These are phyloP conservation scores for Inga leiocalycina DNA, from an alignment of 306 rosid genomes.

Conservation along the genomic window DNA sequence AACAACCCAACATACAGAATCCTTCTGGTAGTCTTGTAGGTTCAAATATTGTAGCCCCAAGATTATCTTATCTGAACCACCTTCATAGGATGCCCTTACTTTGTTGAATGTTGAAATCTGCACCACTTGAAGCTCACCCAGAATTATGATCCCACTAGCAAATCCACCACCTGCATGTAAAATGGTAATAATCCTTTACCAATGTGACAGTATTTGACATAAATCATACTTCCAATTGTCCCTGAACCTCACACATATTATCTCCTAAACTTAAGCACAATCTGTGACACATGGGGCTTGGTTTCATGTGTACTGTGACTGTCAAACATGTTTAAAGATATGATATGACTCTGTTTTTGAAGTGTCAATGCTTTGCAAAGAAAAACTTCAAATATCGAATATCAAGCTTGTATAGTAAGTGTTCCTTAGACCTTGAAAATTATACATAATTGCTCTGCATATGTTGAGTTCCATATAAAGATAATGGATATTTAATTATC, in stretches of 20 bases:
- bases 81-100: background rate
- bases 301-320: background rate
- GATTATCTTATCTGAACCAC: background rate
- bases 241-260: too few relatives aligned
- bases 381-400: too few relatives aligned
- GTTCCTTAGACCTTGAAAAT: background rate
- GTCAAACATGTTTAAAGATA: background rate
- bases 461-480: background rate
- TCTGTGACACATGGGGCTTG: background rate
- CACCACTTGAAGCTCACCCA: background rate
- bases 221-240: too few relatives aligned
- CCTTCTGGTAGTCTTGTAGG: background rate
- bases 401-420: background rate
- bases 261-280: background rate
- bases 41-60: background rate
- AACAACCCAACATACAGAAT: slow-evolving; percentile 4
- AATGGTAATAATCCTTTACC: background rate
- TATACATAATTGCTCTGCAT: background rate
- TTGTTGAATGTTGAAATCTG: background rate
- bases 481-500: background rate
- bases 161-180: background rate
- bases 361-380: background rate
- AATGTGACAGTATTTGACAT: background rate
- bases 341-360: background rate
- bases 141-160: background rate